A percentile compares a stretch with the other conserved stretches of the same genome.
Evolutionary conservation across 306 rosid genomes (phyloP).

Genomic region (Castanospermum australe): DNA sequence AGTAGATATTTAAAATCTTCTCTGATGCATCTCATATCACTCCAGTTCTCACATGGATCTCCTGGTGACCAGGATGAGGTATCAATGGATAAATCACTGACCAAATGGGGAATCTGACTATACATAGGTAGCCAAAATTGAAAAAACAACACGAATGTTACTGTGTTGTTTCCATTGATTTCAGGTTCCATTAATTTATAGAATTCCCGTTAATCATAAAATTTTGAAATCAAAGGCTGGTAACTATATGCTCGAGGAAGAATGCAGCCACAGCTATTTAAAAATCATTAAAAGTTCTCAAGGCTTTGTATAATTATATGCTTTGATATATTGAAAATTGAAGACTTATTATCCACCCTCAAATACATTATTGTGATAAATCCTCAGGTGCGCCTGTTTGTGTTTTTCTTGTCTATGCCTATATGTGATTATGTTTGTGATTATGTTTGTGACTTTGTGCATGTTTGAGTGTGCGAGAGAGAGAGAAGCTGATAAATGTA

Average conservation of each 20-base stretch:
- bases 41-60: conserved; percentile 26
- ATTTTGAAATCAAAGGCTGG: conserved; percentile 18
- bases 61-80: conserved; percentile 1
- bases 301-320: conserved; percentile 13
- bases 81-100: neutral
- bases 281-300: neutral
- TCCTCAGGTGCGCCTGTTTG: neutral
- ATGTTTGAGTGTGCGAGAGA: conserved; percentile 1
- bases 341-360: conserved; percentile 12
- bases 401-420: conserved; percentile 8
- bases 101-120: neutral
- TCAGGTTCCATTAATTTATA: too few relatives aligned
- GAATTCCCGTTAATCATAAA: neutral
- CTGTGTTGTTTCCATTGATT: neutral
- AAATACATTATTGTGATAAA: neutral
- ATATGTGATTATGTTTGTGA: neutral
- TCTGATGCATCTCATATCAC: conserved; percentile 10
- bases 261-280: conserved; percentile 16
- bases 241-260: conserved; percentile 2
- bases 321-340: conserved; percentile 13
- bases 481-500: conserved; percentile 24
- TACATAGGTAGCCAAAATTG: neutral
- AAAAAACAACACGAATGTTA: neutral
- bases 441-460: neutral
- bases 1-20: neutral